A percentile compares a stretch with the other conserved stretches of the same genome.
Evolutionary conservation across 2,329 filamentous ascomycete species (phyloP).

Genomic region (Torrubiella hemipterigena): DNA sequence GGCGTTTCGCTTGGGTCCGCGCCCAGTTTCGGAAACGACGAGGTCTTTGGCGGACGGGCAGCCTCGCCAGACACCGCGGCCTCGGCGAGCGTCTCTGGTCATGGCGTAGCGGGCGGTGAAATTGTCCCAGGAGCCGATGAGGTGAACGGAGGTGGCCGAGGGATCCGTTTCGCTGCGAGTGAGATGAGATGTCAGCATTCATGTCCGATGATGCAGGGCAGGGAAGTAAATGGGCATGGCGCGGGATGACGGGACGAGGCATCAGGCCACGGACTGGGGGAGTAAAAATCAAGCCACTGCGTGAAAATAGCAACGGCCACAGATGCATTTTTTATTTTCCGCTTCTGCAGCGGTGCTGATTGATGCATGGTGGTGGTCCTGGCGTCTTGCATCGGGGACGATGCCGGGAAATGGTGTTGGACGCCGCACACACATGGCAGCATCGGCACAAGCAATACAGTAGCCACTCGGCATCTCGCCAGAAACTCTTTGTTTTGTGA

Average conservation of each 20-base stretch:
- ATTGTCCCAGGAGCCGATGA: conserved; percentile 94
- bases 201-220: neutral
- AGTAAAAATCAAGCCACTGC: too few species aligned
- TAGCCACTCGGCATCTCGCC: too few species aligned
- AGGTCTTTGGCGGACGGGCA: conserved; percentile 82
- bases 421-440: too few species aligned
- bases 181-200: neutral
- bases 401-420: too few species aligned
- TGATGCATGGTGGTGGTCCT: too few species aligned
- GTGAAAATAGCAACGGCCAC: too few species aligned
- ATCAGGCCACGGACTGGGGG: too few species aligned
- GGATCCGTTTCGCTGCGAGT: conserved; percentile 43
- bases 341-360: too few species aligned
- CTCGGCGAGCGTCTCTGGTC: conserved; percentile 66
- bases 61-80: conserved; percentile 70
- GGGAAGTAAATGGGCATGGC: neutral
- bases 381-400: too few species aligned
- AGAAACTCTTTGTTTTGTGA: too few species aligned
- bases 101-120: conserved; percentile 69
- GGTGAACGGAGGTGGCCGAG: conserved; percentile 57
- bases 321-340: too few species aligned
- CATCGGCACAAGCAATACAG: too few species aligned
- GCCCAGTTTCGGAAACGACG: conserved; percentile 60
- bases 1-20: conserved; percentile 46
- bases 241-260: neutral